These are phyloP conservation scores for Dissophora globulifera DNA, from an alignment of 192 early-diverging fungal species.

Conservation along the genomic window DNA sequence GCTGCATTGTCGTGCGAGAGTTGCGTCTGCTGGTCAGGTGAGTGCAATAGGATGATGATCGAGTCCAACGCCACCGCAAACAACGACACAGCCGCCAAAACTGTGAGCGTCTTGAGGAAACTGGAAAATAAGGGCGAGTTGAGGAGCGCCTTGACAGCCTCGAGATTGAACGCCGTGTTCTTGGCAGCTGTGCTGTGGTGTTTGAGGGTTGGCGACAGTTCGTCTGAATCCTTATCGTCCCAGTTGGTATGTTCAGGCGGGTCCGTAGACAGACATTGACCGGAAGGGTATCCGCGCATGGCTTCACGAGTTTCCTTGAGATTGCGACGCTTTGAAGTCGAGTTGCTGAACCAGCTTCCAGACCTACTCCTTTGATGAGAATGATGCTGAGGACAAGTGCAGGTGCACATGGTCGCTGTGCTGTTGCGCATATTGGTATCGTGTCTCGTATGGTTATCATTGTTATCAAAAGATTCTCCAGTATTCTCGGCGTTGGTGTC, in stretches of 20 bases:
- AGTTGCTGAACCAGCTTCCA: no score
- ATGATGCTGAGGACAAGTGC: constrained; percentile 35
- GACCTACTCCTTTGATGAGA: no score
- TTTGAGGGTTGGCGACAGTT: constrained; percentile 2
- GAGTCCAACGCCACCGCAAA: constrained; percentile 39
- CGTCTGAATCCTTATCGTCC: constrained; percentile 48
- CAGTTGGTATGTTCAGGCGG: constrained; percentile 35
- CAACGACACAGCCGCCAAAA: constrained; percentile 34
- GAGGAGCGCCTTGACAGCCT: constrained; percentile 33
- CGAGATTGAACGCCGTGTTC: constrained; percentile 46
- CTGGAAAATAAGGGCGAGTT: constrained; percentile 51
- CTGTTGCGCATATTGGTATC: background rate
- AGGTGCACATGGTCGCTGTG: constrained; percentile 27
- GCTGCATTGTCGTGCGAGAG: constrained; percentile 40
- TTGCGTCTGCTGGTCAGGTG: constrained; percentile 6
- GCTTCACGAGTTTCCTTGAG: constrained; percentile 14
- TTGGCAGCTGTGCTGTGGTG: constrained; percentile 8
- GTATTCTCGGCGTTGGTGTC: background rate
- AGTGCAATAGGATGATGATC: constrained; percentile 25
- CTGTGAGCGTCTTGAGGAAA: constrained; percentile 26
- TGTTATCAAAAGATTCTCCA: no score
- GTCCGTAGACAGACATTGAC: constrained; percentile 25
- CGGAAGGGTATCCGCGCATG: constrained; percentile 36
- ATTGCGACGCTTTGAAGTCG: constrained; percentile 11
- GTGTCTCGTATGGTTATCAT: no score